Percentiles rank a stretch among this genome's conserved stretches.
Evolutionary conservation across 2,329 filamentous ascomycete genomes (phyloP).

Genomic region (Dryadomyces sulphureus): DNA sequence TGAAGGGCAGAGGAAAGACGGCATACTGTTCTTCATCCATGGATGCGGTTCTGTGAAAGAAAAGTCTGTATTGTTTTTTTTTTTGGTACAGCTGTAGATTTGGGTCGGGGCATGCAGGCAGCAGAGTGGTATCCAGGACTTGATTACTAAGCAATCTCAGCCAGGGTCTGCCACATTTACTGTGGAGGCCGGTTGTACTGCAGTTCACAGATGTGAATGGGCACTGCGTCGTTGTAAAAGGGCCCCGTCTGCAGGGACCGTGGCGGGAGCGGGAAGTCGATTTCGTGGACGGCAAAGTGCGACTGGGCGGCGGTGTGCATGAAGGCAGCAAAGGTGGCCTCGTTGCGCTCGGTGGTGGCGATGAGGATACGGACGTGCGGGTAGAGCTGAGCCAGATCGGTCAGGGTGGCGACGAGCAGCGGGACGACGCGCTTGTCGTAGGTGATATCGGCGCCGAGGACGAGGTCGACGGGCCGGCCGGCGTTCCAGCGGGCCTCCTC

Average conservation of each 20-base stretch:
- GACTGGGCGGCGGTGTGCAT: constrained; percentile 33
- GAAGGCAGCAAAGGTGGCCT: constrained; percentile 52
- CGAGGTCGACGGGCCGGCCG: constrained; percentile 33
- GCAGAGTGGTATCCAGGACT: no score
- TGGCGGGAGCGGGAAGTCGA: constrained; percentile 25
- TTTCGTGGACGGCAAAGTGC: constrained; percentile 25
- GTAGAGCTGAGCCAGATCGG: constrained; percentile 34
- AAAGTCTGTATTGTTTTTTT: no score
- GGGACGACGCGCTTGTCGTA: constrained; percentile 54
- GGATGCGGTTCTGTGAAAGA: neutral
- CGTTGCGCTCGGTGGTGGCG: constrained; percentile 56
- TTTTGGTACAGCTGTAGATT: no score
- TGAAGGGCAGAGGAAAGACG: neutral
- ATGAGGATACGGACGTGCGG: constrained; percentile 43
- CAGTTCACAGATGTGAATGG: constrained; percentile 37
- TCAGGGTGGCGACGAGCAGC: constrained; percentile 42
- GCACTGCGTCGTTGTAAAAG: constrained; percentile 46
- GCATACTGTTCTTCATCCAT: neutral
- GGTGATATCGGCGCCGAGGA: constrained; percentile 65
- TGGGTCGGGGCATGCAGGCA: no score
- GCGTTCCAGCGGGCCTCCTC: constrained; percentile 27
- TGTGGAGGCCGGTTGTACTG: neutral
- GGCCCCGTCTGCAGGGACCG: constrained; percentile 38
- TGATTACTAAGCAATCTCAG: no score
- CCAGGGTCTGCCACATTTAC: no score